Evolutionary conservation across 345 rosid species (phyloP), one percentile per base, ranked within the genome.

Genomic region (Excoecaria cochinchinensis): DNA sequence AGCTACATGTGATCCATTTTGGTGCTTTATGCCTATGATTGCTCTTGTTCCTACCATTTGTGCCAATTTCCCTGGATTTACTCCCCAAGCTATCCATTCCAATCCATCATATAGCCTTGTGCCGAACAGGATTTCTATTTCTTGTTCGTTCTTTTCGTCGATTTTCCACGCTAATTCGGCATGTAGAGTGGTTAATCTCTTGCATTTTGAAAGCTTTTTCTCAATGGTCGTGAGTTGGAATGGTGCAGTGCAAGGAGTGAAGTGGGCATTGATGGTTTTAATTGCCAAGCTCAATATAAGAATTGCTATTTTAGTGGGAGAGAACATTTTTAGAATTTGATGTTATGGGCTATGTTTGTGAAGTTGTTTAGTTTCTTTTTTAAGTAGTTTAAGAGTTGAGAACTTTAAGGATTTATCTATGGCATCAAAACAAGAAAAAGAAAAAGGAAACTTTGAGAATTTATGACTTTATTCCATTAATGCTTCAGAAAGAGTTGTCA

Each of bases 71-170:
- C 19, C 4, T 0, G 93, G 93, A 67, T 89, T 89, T 25, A 89
- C 81, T 0, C 93, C 89, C 93, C 93, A 89, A 5, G 87, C 93
- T 5, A 89, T 67, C 93, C 93, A 89, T 22, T 80, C 80, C 10
- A n/a, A 21, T 5, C 68, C 82, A 0, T 62, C 36, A 3, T 62
- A 13, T 3, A 59, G 48, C 64, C 40, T 74, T 0, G 63, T 67
- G 56, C 87, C 88, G 17, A 87, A 70, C 38, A 85, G 16, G 10
- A 89, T 63, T 0, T 83, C 77, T 12, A 87, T 38, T 50, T 16
- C 56, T 1, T 51, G 63, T 8, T 17, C 39, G 36, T 68, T 70
- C 1, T 14, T 36, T 0, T 74, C 52, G 13, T 44, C 0, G 64
- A 67, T 46, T 31, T 64, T 67, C 87, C 86, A 84, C 16, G 70